Base-by-base conservation (phyloP, 345 rosid species). In the Eucalyptus decipiens region DNA sequence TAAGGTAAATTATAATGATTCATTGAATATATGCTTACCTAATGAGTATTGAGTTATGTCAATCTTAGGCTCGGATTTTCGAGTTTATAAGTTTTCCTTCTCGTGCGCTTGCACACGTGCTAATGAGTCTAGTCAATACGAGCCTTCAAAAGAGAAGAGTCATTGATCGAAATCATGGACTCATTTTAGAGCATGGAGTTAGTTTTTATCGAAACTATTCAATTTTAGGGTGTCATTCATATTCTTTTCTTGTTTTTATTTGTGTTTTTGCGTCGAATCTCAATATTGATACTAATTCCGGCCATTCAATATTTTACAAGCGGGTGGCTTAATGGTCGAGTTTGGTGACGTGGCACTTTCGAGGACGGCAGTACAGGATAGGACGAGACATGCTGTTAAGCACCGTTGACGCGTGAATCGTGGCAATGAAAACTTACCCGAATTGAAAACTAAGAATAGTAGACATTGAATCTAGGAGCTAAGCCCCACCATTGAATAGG, bases 1-100 rank as follows among this genome's bases (percentile, higher is more conserved):
- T 51, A 0, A 51, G 1, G 0, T 0, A 13, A 48, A 48, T 13
- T 1, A 5, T 2, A 11, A 0, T 48, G 5, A 48, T 48, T 48
- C 5, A 45, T 45, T 45, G 8, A 43, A 8, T 43, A 45, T 45
- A 45, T 9, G 3, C 47, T 45, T 45, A 45, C 11, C 47, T 9
- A 2, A 45, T 45, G 11, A 1, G 47, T 45, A 45, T 45, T 45
- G 10, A 9, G 2, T 45, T 9, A 1, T 9, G 11, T 45, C 40
- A 3, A 10, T 69, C 7, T 32, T 67, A 5, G 2, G 42, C 24
- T 69, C 2, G 3, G 6, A n/a, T n/a, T 9, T 56, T 56, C 2
- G 13, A 23, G 30, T 21, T 28, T 12, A 26, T 26, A 4, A 60
- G 16, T 60, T 26, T 11, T 28, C 16, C 16, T 28, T 60, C 40